A percentile compares a stretch with the other conserved stretches of the same genome.
phyloP scores from a whole-genome alignment of 2,329 filamentous ascomycete species.

The Neonectria coccinea region DNA sequence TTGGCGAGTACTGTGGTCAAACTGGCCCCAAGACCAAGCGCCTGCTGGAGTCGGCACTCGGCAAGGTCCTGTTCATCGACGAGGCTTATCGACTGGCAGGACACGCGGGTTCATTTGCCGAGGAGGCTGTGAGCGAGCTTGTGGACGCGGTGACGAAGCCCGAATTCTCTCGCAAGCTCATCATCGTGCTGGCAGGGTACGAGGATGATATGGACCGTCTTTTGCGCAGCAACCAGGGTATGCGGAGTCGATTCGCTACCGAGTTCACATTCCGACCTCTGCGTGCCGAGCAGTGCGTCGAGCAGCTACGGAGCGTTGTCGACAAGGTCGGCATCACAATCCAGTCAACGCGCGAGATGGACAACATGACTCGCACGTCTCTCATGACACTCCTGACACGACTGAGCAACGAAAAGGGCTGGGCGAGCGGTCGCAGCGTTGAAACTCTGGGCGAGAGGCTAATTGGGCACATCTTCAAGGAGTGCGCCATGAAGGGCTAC shows the following conservation, averaged over 20 bases:
- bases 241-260: constrained; percentile 73
- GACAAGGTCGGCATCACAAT: constrained; percentile 46
- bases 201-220: constrained; percentile 73
- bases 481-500: constrained; percentile 49
- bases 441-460: constrained; percentile 64
- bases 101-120: constrained; percentile 66
- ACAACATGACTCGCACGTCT: constrained; percentile 42
- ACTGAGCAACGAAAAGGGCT: constrained; percentile 60
- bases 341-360: constrained; percentile 41
- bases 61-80: constrained; percentile 77
- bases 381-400: constrained; percentile 52
- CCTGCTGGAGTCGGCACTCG: constrained; percentile 70
- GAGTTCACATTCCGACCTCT: constrained; percentile 67
- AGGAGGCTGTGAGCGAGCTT: constrained; percentile 65
- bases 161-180: constrained; percentile 67
- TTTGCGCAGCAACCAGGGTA: constrained; percentile 69
- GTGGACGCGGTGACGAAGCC: constrained; percentile 65
- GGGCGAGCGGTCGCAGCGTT: constrained; percentile 74
- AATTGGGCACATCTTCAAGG: constrained; percentile 56
- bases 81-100: constrained; percentile 73
- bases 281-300: constrained; percentile 57
- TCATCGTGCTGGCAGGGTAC: constrained; percentile 77
- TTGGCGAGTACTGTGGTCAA: constrained; percentile 76
- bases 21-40: constrained; percentile 74
- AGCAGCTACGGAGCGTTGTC: constrained; percentile 57